A percentile compares a stretch with the other conserved stretches of the same genome.
Conservation (phyloP, 2,329 filamentous ascomycete genomes). For the Colletotrichum sp. region DNA sequence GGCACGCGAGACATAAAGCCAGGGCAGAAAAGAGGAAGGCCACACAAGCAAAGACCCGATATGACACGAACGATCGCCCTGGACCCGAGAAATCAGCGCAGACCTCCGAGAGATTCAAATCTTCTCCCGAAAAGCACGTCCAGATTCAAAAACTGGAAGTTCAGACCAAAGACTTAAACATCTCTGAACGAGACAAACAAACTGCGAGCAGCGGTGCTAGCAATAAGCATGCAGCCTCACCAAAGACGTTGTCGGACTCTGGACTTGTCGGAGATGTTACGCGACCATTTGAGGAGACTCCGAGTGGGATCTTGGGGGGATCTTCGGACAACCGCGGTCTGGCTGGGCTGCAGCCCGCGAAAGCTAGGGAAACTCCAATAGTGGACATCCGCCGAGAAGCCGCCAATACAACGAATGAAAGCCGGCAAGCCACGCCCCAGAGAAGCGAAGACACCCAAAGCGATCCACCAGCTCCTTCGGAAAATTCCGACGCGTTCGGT, state of each 20-base stretch:
- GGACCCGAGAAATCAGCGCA: not conserved
- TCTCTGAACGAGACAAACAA: not conserved
- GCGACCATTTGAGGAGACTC: not conserved
- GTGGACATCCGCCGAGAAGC: not conserved
- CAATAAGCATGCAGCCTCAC: not conserved
- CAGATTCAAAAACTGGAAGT: constrained; percentile 17
- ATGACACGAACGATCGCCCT: not conserved
- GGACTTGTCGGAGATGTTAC: not conserved
- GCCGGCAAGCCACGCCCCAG: constrained; percentile 21
- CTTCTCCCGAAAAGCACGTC: constrained; percentile 28
- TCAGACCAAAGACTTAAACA: not conserved
- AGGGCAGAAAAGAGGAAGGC: constrained; percentile 29
- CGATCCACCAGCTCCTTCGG: not conserved
- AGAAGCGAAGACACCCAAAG: constrained; percentile 20
- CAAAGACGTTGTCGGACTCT: not conserved
- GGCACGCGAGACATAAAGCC: constrained; percentile 41
- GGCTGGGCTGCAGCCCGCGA: not conserved
- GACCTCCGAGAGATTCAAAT: constrained; percentile 36
- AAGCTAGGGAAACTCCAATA: not conserved
- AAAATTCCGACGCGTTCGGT: constrained; percentile 19
- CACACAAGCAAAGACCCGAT: not conserved
- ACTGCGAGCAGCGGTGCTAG: not conserved
- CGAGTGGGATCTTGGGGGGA: not conserved
- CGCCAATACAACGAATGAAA: constrained; percentile 18
- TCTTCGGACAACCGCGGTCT: not conserved